These are phyloP conservation scores for Debaryomyces udenii DNA, from an alignment of 1,139 yeast species.

Conservation along the genomic window DNA sequence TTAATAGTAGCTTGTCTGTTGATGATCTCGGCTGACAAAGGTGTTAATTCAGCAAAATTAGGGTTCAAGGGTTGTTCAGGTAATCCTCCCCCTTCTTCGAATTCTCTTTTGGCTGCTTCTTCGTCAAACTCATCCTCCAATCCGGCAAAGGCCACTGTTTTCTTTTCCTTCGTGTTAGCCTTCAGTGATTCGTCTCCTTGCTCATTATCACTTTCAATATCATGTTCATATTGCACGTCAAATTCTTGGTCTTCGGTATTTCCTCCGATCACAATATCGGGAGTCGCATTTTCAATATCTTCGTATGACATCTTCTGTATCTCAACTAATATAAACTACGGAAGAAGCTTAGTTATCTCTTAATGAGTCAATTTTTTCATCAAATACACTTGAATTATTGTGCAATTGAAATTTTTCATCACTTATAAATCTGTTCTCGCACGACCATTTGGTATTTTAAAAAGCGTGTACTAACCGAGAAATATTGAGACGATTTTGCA, in stretches of 20 bases:
- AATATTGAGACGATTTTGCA: no score
- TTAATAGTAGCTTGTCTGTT: slow-evolving; percentile 99
- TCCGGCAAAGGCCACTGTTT: slow-evolving; percentile 83
- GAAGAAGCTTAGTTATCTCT: slow-evolving; percentile 6
- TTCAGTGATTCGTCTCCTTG: slow-evolving; percentile 49
- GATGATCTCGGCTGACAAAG: slow-evolving; percentile 91
- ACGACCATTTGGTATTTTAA: slow-evolving; percentile 5
- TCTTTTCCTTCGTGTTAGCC: slow-evolving; percentile 53
- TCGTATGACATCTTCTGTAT: slow-evolving; percentile 46
- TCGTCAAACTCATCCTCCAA: slow-evolving; percentile 65
- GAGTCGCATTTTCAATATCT: slow-evolving; percentile 84
- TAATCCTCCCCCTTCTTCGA: slow-evolving; percentile 97
- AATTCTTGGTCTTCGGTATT: slow-evolving; percentile 48
- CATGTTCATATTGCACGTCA: slow-evolving; percentile 46
- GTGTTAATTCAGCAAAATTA: slow-evolving; percentile 76
- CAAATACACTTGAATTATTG: slow-evolving; percentile 3
- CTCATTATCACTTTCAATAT: slow-evolving; percentile 52
- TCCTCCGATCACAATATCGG: slow-evolving; percentile 85
- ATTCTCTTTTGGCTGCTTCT: slow-evolving; percentile 72
- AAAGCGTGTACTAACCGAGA: not conserved
- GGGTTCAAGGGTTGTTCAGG: slow-evolving; percentile 95
- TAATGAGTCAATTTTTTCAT: slow-evolving; percentile 4
- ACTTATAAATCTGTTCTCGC: not conserved
- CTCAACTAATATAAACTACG: slow-evolving; percentile 12
- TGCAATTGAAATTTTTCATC: slow-evolving; percentile 7